Conservation (phyloP, 345 rosid genomes). For the Brassica incana region DNA sequence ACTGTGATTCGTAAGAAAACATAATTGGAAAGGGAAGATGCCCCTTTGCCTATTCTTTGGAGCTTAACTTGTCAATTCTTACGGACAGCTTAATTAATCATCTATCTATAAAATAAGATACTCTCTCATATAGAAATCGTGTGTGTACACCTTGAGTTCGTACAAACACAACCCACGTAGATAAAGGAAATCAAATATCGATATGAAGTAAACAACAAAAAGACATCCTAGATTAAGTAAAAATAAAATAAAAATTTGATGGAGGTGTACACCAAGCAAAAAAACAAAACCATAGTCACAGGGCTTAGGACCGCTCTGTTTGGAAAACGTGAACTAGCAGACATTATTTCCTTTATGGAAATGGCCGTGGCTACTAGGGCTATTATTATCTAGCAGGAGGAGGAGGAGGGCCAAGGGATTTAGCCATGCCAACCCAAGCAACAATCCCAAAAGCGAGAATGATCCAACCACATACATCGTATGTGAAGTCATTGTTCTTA, state of each 20-base stretch:
- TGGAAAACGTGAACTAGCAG: not conserved
- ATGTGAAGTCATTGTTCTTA: slow-evolving; percentile 71
- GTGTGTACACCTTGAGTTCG: not conserved
- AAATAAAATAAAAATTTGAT: slow-evolving; percentile 8
- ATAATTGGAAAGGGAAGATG: too few relatives aligned
- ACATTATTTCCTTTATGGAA: not conserved
- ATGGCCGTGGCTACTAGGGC: not conserved
- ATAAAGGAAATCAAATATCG: not conserved
- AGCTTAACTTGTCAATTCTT: slow-evolving; percentile 1
- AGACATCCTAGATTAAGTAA: slow-evolving; percentile 12
- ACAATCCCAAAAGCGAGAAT: slow-evolving; percentile 83
- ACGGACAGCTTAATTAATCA: not conserved
- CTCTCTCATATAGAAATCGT: not conserved
- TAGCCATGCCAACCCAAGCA: slow-evolving; percentile 84
- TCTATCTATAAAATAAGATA: not conserved
- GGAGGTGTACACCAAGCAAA: not conserved
- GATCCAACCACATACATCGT: slow-evolving; percentile 87
- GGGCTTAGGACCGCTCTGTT: not conserved
- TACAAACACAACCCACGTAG: not conserved
- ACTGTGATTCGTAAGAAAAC: too few relatives aligned
- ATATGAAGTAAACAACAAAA: too few relatives aligned
- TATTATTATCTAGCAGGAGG: slow-evolving; percentile 37
- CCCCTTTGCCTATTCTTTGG: not conserved
- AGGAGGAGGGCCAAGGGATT: slow-evolving; percentile 72
- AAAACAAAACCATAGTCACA: slow-evolving; percentile 18